Percentiles rank a stretch among this genome's conserved stretches.
These are phyloP conservation scores for Pythium graminicola DNA, from an alignment of 352 stramenopile species.

Conservation along the genomic window DNA sequence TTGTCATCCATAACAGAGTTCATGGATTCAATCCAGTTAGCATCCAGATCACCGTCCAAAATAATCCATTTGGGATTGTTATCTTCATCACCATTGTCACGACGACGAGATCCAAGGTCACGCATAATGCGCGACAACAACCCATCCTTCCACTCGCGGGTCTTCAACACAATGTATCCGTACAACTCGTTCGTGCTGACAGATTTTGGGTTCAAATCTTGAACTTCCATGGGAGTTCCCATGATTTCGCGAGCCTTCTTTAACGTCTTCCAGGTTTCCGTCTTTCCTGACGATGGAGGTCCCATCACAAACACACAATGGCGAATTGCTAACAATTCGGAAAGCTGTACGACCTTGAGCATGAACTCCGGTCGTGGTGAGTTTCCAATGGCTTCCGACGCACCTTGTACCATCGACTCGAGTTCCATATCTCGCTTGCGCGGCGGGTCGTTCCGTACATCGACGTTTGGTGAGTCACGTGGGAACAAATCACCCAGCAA, in stretches of 20 bases:
- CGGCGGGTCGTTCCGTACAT: constrained; percentile 88
- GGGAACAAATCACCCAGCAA: constrained; percentile 94
- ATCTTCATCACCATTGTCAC: constrained; percentile 71
- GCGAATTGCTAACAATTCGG: constrained; percentile 92
- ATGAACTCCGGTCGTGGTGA: constrained; percentile 80
- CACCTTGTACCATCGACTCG: constrained; percentile 85
- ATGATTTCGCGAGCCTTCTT: constrained; percentile 84
- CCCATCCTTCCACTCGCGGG: constrained; percentile 92
- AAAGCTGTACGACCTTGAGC: constrained; percentile 94
- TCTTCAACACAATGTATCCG: constrained; percentile 91
- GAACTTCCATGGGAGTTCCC: constrained; percentile 83
- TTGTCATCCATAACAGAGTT: constrained; percentile 87
- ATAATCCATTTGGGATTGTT: constrained; percentile 89
- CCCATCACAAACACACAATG: constrained; percentile 97
- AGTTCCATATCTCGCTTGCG: constrained; percentile 85
- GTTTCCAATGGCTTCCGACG: constrained; percentile 74
- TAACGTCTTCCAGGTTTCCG: constrained; percentile 81
- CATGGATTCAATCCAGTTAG: constrained; percentile 93
- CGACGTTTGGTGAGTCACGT: constrained; percentile 92
- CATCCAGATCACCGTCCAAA: constrained; percentile 88
- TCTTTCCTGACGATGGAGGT: constrained; percentile 90
- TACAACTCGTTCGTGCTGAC: constrained; percentile 94
- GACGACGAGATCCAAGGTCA: constrained; percentile 88
- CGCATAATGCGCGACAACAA: constrained; percentile 90
- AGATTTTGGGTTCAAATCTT: constrained; percentile 92